Percentiles rank a stretch among this genome's conserved stretches.
Evolutionary conservation across 1,284 basidiomycete genomes (phyloP).

Genomic region (Leccinum ambiguum): DNA sequence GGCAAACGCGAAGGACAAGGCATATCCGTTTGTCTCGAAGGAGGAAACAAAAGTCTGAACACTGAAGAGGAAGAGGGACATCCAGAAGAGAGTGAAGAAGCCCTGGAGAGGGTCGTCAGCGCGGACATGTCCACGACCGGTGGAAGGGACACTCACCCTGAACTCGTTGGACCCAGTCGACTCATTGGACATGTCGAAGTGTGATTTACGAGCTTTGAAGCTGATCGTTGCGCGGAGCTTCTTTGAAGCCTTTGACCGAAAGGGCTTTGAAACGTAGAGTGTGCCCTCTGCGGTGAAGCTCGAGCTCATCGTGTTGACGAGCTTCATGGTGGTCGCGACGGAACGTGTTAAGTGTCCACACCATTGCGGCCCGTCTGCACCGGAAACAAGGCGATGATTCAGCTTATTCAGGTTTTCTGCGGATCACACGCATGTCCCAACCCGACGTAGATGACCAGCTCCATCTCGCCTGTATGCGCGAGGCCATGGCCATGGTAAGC

Average conservation of each 20-base stretch:
- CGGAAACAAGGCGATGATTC: conserved; percentile 12
- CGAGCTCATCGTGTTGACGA: conserved; percentile 28
- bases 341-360: conserved; percentile 1
- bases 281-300: conserved; percentile 63
- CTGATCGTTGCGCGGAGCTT: conserved; percentile 75
- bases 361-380: conserved; percentile 6
- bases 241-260: conserved; percentile 62
- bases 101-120: conserved; percentile 49
- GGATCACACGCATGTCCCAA: conserved; percentile 9
- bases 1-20: conserved; percentile 83
- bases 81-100: conserved; percentile 93
- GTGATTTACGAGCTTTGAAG: conserved; percentile 82
- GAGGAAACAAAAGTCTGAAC: conserved; percentile 76
- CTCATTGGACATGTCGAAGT: conserved; percentile 82
- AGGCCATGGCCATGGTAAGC: conserved; percentile 55
- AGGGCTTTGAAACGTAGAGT: conserved; percentile 73
- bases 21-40: conserved; percentile 75
- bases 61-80: conserved; percentile 80
- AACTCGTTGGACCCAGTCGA: conserved; percentile 80
- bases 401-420: conserved; percentile 5
- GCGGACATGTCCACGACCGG: not conserved
- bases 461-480: conserved; percentile 48
- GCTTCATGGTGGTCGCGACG: conserved; percentile 22
- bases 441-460: not conserved
- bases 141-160: conserved; percentile 55